Evolutionary conservation across 345 rosid species (phyloP), one percentile per base, ranked within the genome.

Genomic region (Populus nigra): DNA sequence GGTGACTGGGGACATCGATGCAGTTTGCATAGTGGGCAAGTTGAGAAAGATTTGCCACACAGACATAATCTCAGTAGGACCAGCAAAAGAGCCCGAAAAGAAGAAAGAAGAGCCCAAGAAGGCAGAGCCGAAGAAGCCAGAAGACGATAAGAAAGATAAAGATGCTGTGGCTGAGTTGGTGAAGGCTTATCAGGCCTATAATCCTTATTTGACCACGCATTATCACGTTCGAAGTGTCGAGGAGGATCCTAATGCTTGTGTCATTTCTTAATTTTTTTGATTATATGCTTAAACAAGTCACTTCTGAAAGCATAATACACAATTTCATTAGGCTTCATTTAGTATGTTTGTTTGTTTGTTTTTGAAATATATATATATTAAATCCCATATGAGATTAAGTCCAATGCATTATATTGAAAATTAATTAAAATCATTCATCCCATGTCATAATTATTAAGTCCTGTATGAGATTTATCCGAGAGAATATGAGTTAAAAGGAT

Each of bases 31-130:
- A 1, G 93, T 79, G 66, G 45, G 65, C 57, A 90, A 90, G 76
- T 73, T 92, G 72, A 86, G 89, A 78, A 90, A 90, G 78, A 36
- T 85, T 0, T 90, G 93, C 73, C 57, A 47, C 65, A 71, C 91
- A 1, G 88, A 87, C 0, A 84, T 92, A 11, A 59, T 88, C 23
- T 80, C 91, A 6, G 94, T 88, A 5, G 97, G 90, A 76, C 89
- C 79, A 23, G 90, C 88, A 35, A 92, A 90, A 79, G 88, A 88
- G 77, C 87, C 86, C 1, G 91, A 88, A 79, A 82, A 85, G 82
- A 87, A 88, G 83, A 88, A 89, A 43, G 89, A 88, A 29, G 88
- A 85, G 65, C 85, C 88, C 2, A 85, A 65, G 73, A 73, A 81
- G 76, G 5, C 4, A 0, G 35, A 33, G 65, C 85, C 88, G 2